Percentiles rank a stretch among this genome's conserved stretches.
These are phyloP conservation scores for Yarrowia yakushimensis DNA, from an alignment of 805 yeast species.

Conservation along the genomic window DNA sequence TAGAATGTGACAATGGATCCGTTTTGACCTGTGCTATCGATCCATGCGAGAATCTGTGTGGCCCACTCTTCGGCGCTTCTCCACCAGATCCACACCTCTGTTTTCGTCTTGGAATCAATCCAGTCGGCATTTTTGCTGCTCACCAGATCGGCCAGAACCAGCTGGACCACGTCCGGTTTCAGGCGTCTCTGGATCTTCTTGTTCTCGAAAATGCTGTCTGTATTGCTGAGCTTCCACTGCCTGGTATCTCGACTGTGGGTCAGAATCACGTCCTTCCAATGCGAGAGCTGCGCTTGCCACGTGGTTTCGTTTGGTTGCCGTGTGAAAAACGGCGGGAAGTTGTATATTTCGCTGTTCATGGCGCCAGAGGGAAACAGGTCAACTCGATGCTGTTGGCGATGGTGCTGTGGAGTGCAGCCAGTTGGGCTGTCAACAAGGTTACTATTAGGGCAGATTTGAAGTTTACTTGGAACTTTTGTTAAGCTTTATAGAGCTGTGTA, in stretches of 20 bases:
- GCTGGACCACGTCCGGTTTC: constrained; percentile 51
- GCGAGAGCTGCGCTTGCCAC: constrained; percentile 68
- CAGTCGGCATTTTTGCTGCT: constrained; percentile 55
- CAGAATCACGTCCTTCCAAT: constrained; percentile 69
- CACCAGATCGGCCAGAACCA: constrained; percentile 57
- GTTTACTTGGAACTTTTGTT: background rate
- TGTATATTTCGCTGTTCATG: constrained; percentile 52
- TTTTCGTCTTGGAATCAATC: constrained; percentile 38
- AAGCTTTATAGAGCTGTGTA: background rate
- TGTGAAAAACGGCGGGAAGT: constrained; percentile 90
- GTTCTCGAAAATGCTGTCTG: constrained; percentile 35
- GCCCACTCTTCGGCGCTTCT: constrained; percentile 68
- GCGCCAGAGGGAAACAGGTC: background rate
- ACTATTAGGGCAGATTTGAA: background rate
- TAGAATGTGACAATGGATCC: constrained; percentile 76
- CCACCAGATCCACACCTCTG: constrained; percentile 56
- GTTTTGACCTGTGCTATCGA: constrained; percentile 73
- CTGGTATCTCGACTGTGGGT: constrained; percentile 55
- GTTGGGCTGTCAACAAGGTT: background rate
- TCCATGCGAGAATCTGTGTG: constrained; percentile 58
- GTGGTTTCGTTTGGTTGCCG: constrained; percentile 81
- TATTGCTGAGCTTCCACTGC: constrained; percentile 48
- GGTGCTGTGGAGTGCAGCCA: constrained; percentile 14
- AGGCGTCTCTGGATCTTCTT: constrained; percentile 42
- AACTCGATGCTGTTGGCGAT: background rate